Percentiles rank a stretch among this genome's conserved stretches.
Evolutionary conservation across 345 rosid species (phyloP).

Genomic region (Eucalyptus caleyi): DNA sequence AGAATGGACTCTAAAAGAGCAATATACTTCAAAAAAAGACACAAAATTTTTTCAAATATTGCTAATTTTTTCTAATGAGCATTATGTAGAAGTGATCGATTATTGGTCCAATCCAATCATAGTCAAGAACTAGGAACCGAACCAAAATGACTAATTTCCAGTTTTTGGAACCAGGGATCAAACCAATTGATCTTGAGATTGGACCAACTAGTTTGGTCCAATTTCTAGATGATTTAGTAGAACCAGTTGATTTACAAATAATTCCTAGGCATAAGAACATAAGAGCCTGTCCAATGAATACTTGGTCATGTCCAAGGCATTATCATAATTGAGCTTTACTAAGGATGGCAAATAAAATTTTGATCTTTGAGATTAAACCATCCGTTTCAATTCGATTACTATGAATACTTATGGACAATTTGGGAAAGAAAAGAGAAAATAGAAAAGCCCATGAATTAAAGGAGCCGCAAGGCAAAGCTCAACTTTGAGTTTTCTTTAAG

Average conservation of each 20-base stretch:
- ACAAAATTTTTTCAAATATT: not conserved
- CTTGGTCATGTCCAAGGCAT: not conserved
- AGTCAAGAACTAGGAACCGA: too few species aligned
- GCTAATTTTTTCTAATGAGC: too few species aligned
- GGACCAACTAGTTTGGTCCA: fast-evolving
- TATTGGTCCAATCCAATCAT: too few species aligned
- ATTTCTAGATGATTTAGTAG: too few species aligned
- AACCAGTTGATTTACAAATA: too few species aligned
- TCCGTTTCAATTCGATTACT: too few species aligned
- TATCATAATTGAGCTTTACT: not conserved
- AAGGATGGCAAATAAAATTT: not conserved
- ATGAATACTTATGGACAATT: not conserved
- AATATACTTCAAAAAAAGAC: not conserved
- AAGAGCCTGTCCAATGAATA: too few species aligned
- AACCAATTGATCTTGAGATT: too few species aligned
- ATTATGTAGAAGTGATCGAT: fast-evolving
- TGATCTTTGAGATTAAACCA: too few species aligned
- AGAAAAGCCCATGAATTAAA: too few species aligned
- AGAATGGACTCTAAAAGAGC: not conserved
- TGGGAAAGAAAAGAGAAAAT: not conserved
- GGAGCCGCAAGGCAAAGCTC: not conserved
- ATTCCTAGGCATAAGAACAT: too few species aligned
- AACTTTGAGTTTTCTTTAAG: not conserved
- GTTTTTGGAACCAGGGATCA: fast-evolving
- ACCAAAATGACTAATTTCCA: too few species aligned